A percentile compares a stretch with the other conserved stretches of the same genome.
phyloP scores from a whole-genome alignment of 2,329 filamentous ascomycete genomes.

The Venturia asperata region DNA sequence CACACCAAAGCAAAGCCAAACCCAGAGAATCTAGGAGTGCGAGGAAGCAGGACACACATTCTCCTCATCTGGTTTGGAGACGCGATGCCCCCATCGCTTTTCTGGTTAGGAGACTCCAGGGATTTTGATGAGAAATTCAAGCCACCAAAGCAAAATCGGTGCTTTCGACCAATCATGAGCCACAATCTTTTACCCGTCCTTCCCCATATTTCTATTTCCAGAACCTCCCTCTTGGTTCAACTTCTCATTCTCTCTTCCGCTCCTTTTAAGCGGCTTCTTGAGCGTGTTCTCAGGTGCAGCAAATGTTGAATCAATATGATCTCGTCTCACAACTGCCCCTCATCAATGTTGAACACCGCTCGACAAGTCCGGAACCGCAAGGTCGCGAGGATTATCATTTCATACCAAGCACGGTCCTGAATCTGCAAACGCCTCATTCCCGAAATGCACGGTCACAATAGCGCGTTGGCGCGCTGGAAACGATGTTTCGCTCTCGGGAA shows the following conservation, averaged over 20 bases:
- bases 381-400: background rate
- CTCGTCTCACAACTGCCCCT: background rate
- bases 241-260: background rate
- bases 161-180: background rate
- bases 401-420: background rate
- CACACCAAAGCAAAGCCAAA: too few species aligned
- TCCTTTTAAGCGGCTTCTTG: background rate
- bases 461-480: background rate
- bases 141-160: background rate
- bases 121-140: background rate
- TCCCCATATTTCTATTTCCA: conserved; percentile 8
- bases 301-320: background rate
- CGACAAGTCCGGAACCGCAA: background rate
- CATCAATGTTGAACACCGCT: background rate
- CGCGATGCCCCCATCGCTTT: background rate
- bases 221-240: background rate
- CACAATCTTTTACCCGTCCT: background rate
- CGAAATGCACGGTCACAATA: conserved; percentile 4
- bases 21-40: too few species aligned
- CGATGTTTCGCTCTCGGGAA: background rate
- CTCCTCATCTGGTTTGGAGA: background rate
- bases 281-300: background rate
- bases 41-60: background rate
- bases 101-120: background rate
- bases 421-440: background rate